phyloP scores from a whole-genome alignment of 1,284 basidiomycete genomes.

The Thelephora terrestris region DNA sequence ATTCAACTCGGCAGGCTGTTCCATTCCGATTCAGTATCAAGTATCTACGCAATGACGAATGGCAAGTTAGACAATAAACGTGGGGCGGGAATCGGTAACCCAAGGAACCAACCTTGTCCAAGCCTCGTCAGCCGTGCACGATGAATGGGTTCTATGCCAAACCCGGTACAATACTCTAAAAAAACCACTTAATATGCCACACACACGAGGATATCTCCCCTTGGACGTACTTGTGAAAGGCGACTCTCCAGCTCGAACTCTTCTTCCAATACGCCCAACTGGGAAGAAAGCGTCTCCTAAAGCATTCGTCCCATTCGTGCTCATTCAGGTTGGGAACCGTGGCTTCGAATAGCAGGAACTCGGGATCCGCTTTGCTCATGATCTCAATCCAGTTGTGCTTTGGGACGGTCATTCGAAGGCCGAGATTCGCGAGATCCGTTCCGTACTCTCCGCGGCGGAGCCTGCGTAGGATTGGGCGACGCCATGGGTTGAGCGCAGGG shows the following conservation, averaged over 20 bases:
- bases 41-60: constrained; percentile 34
- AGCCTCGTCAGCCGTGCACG: constrained; percentile 67
- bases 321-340: constrained; percentile 56
- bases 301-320: constrained; percentile 62
- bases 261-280: constrained; percentile 62
- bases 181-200: neutral
- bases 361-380: constrained; percentile 43
- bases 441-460: constrained; percentile 39
- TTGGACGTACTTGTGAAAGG: constrained; percentile 38
- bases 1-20: constrained; percentile 57
- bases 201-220: neutral
- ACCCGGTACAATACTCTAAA: constrained; percentile 47
- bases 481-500: constrained; percentile 61
- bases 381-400: constrained; percentile 70
- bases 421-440: constrained; percentile 41
- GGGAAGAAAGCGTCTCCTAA: constrained; percentile 57
- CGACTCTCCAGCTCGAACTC: constrained; percentile 42
- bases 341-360: constrained; percentile 53
- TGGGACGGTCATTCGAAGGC: constrained; percentile 50
- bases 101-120: constrained; percentile 78
- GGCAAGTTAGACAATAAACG: neutral
- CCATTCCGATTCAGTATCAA: constrained; percentile 66
- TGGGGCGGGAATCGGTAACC: constrained; percentile 2
- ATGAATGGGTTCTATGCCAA: constrained; percentile 53
- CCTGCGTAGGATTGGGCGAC: constrained; percentile 50